These are phyloP conservation scores for Suillus spraguei DNA, from an alignment of 768 basidiomycete genomes.

Conservation along the genomic window DNA sequence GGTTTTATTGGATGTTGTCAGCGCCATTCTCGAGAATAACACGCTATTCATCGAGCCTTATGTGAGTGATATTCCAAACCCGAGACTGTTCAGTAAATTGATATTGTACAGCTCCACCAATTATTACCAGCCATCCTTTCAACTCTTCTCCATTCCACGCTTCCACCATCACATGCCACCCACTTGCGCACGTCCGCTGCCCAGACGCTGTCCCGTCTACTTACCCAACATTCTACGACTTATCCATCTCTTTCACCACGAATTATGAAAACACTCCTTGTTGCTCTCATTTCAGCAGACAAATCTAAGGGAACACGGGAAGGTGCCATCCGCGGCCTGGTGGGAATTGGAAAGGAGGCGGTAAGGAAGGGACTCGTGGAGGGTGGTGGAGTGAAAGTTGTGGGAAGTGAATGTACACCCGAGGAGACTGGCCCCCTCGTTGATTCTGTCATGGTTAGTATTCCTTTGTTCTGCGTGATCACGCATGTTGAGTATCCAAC, in stretches of 20 bases:
- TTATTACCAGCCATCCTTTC: conserved; percentile 92
- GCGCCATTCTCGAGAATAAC: conserved; percentile 82
- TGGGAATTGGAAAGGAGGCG: conserved; percentile 85
- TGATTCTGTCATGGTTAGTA: conserved; percentile 62
- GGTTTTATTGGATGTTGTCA: conserved; percentile 81
- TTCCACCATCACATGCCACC: conserved; percentile 71
- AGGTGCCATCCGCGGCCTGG: conserved; percentile 86
- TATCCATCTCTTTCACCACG: conserved; percentile 87
- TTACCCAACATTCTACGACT: conserved; percentile 83
- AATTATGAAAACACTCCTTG: conserved; percentile 88
- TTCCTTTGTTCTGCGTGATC: neutral
- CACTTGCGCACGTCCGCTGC: conserved; percentile 80
- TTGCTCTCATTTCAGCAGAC: conserved; percentile 74
- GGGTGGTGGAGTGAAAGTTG: conserved; percentile 74
- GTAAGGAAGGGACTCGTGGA: conserved; percentile 81
- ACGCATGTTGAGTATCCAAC: conserved; percentile 3
- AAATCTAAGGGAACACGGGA: conserved; percentile 83
- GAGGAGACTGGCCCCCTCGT: conserved; percentile 42
- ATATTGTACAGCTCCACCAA: conserved; percentile 81
- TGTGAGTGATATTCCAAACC: conserved; percentile 51
- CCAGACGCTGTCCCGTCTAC: conserved; percentile 79
- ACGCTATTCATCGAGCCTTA: conserved; percentile 96
- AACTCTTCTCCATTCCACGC: conserved; percentile 82
- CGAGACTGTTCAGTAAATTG: neutral
- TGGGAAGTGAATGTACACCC: conserved; percentile 62